These are phyloP conservation scores for Physaria fendleri DNA, from an alignment of 345 rosid species.

Conservation along the genomic window DNA sequence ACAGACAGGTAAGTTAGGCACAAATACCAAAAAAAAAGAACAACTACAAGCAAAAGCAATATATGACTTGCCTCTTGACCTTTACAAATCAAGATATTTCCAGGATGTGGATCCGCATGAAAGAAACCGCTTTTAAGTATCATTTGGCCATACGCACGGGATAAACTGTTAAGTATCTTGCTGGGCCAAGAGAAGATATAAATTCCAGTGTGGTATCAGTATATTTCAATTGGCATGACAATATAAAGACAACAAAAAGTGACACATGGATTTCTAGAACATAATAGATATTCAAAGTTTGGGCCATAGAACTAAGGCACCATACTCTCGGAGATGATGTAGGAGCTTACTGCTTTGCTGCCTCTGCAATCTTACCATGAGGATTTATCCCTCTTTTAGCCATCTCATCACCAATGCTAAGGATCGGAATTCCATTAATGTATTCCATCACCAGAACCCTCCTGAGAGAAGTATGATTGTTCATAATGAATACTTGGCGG, in stretches of 20 bases:
- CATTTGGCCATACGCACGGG: constrained; percentile 91
- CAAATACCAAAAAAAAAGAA: not conserved
- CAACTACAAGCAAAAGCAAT: not conserved
- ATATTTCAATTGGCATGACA: constrained; percentile 6
- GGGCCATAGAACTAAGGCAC: constrained; percentile 10
- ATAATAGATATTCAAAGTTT: constrained; percentile 9
- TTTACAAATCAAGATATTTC: constrained; percentile 84
- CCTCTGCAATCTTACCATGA: constrained; percentile 67
- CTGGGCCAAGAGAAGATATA: constrained; percentile 30
- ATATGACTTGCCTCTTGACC: constrained; percentile 73
- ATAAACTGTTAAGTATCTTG: constrained; percentile 76
- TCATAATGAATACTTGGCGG: not conserved
- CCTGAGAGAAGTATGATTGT: constrained; percentile 34
- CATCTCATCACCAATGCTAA: constrained; percentile 83
- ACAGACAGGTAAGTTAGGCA: not conserved
- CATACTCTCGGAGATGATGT: constrained; percentile 38
- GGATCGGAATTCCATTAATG: constrained; percentile 84
- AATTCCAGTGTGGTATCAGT: constrained; percentile 1
- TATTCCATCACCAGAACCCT: constrained; percentile 84
- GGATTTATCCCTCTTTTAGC: constrained; percentile 91
- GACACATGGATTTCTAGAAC: not conserved
- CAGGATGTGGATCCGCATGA: constrained; percentile 98
- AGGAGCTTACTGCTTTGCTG: constrained; percentile 90
- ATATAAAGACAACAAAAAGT: not conserved
- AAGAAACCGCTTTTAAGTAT: constrained; percentile 92